A percentile compares a stretch with the other conserved stretches of the same genome.
Conservation (phyloP, 2,329 filamentous ascomycete species). For the Pyrenochaeta sp. region DNA sequence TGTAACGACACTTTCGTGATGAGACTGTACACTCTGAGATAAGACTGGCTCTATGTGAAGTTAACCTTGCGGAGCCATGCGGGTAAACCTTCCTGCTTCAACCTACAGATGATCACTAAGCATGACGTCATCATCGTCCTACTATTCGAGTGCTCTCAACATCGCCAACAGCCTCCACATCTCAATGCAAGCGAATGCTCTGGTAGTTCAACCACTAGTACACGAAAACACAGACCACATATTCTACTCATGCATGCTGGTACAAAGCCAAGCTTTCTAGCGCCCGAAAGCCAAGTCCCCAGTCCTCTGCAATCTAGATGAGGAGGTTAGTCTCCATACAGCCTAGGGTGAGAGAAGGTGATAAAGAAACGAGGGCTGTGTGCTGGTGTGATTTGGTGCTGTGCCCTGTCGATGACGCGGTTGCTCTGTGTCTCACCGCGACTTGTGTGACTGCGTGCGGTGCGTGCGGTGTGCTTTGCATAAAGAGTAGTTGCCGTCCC, state of each 20-base stretch:
- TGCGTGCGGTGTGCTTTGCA: not conserved
- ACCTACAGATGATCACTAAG: too few species aligned
- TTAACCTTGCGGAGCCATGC: too few species aligned
- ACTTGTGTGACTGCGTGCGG: not conserved
- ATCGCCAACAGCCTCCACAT: not conserved
- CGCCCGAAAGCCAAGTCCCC: conserved; percentile 22
- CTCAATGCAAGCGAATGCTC: too few species aligned
- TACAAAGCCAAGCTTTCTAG: conserved; percentile 16
- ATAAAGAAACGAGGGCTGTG: not conserved
- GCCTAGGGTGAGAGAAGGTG: not conserved
- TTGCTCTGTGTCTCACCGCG: not conserved
- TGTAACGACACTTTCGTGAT: too few species aligned
- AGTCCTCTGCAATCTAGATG: conserved; percentile 5
- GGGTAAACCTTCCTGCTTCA: too few species aligned
- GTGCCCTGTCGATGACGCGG: not conserved
- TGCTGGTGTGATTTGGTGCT: not conserved
- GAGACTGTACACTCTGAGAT: too few species aligned
- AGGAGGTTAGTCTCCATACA: not conserved
- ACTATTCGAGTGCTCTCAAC: not conserved
- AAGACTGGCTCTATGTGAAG: too few species aligned
- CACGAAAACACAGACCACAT: not conserved
- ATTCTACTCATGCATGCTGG: not conserved
- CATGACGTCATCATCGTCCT: too few species aligned
- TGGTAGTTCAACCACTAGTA: too few species aligned
- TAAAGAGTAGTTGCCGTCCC: too few species aligned